Evolutionary conservation across 352 stramenopile genomes (phyloP).

Genomic region (Phytophthora vignae): DNA sequence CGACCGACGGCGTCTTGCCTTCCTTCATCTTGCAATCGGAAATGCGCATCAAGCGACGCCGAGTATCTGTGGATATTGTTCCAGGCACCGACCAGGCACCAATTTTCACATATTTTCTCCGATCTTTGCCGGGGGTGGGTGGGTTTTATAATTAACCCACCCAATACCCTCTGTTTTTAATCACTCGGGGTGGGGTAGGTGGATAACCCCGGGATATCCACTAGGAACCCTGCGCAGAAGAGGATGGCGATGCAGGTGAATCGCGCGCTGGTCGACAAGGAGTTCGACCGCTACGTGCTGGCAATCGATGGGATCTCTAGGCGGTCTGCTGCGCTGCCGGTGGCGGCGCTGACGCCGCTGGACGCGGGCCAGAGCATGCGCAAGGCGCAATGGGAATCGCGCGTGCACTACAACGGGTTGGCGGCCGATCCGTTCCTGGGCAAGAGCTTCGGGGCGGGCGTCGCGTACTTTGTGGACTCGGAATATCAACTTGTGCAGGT

Average conservation of each 20-base stretch:
- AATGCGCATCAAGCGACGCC: conserved; percentile 10
- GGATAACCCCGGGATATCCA: too few relatives aligned
- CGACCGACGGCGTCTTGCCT: conserved; percentile 34
- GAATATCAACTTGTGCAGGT: conserved; percentile 75
- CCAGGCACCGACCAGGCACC: too few relatives aligned
- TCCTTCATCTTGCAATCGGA: conserved; percentile 28
- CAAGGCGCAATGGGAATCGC: conserved; percentile 81
- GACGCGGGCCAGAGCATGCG: conserved; percentile 53
- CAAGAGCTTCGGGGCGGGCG: conserved; percentile 37
- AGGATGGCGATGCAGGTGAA: conserved; percentile 62
- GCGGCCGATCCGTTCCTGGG: conserved; percentile 63
- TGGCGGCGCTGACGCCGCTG: conserved; percentile 52
- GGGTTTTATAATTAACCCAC: too few relatives aligned
- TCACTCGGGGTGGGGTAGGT: too few relatives aligned
- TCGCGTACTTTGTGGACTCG: conserved; percentile 75
- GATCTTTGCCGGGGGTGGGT: too few relatives aligned
- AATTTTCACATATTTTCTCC: too few relatives aligned
- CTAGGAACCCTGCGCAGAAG: too few relatives aligned
- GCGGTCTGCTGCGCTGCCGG: conserved; percentile 36
- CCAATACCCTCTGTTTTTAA: too few relatives aligned
- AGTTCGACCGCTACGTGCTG: conserved; percentile 85
- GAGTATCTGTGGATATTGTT: conserved; percentile 10
- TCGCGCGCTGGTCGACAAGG: conserved; percentile 70
- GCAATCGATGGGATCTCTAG: conserved; percentile 43
- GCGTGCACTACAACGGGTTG: conserved; percentile 74